Percentiles rank a stretch among this genome's conserved stretches.
Conservation (phyloP, 257 asterid species). For the Forsythia suspensa region DNA sequence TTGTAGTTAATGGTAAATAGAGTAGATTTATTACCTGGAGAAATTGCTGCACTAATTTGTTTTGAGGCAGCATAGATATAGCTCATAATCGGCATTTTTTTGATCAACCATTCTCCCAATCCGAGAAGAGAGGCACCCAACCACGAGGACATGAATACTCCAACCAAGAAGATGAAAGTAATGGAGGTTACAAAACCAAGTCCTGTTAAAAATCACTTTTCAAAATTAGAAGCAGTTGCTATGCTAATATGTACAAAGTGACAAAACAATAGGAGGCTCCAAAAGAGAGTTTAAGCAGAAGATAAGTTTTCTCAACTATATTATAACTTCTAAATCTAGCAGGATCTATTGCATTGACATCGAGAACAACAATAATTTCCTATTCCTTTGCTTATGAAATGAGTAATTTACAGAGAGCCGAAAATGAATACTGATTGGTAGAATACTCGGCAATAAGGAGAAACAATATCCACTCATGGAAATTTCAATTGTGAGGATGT, state of each 20-base stretch:
- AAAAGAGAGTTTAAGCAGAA: background rate
- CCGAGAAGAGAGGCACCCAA: slow-evolving; percentile 72
- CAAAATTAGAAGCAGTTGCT: background rate
- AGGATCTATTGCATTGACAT: background rate
- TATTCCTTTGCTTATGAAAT: too few species aligned
- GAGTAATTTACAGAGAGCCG: too few species aligned
- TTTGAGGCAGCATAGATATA: slow-evolving; percentile 73
- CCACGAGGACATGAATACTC: slow-evolving; percentile 89
- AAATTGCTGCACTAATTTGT: slow-evolving; percentile 80
- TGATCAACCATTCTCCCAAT: slow-evolving; percentile 79
- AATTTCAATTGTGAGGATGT: background rate
- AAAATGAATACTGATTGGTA: too few species aligned
- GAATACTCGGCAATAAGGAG: background rate
- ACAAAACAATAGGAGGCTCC: background rate
- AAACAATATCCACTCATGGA: background rate
- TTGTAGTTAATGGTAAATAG: background rate
- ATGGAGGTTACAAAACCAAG: slow-evolving; percentile 75
- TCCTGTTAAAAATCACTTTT: slow-evolving; percentile 36
- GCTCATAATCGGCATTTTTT: slow-evolving; percentile 82
- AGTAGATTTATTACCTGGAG: slow-evolving; percentile 56
- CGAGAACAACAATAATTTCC: too few species aligned
- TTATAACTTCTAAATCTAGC: background rate
- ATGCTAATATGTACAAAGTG: background rate
- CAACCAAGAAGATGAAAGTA: slow-evolving; percentile 75
- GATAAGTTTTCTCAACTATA: background rate